A percentile compares a stretch with the other conserved stretches of the same genome.
Evolutionary conservation across 768 basidiomycete species (phyloP).

Genomic region (Mycena indigotica): DNA sequence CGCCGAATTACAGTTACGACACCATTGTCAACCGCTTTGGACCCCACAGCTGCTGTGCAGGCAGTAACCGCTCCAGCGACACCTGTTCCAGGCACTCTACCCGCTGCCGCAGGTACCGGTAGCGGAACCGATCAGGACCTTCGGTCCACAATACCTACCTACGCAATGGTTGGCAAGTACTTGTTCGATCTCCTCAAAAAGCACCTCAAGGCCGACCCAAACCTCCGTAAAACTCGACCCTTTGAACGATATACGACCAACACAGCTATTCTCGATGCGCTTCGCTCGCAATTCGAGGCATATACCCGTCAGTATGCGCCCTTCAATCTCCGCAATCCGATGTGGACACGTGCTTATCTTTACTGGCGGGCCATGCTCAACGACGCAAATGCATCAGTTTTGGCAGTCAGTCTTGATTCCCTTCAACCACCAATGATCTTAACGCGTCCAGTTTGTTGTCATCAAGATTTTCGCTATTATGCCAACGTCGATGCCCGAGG

Average conservation of each 20-base stretch:
- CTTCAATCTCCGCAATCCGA: neutral
- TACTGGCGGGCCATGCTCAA: neutral
- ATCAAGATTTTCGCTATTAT: neutral
- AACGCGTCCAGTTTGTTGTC: neutral
- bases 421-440: neutral
- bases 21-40: neutral
- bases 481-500: conserved; percentile 4
- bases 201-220: neutral
- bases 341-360: neutral
- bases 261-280: neutral
- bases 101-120: neutral
- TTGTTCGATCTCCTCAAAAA: neutral
- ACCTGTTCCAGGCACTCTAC: neutral
- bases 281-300: neutral
- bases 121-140: neutral
- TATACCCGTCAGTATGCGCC: neutral
- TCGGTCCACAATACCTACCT: neutral
- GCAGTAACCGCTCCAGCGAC: neutral
- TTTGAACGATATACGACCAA: neutral
- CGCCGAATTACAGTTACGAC: too few species aligned
- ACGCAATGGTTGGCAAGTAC: neutral
- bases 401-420: neutral
- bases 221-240: neutral
- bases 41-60: neutral
- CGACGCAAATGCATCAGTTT: neutral